Conservation (phyloP, 2,329 filamentous ascomycete genomes). For the Aschersonia sp. region DNA sequence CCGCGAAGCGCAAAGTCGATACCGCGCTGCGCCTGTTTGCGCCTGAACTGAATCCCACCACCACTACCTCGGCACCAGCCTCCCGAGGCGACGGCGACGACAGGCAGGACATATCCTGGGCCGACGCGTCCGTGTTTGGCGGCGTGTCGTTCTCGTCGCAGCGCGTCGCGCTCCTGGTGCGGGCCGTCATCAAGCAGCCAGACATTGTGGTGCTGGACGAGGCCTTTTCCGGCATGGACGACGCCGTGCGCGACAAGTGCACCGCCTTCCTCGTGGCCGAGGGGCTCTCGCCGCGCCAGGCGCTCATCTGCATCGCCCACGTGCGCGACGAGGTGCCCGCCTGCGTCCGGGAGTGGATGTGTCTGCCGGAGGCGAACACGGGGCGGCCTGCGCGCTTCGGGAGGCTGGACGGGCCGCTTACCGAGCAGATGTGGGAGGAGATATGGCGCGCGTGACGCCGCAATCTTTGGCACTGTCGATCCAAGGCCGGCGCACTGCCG, state of each 20-base stretch:
- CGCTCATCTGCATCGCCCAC: constrained; percentile 85
- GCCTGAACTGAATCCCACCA: constrained; percentile 52
- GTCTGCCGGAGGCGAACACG: constrained; percentile 62
- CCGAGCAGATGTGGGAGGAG: constrained; percentile 44
- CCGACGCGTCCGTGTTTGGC: constrained; percentile 52
- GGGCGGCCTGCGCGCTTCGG: constrained; percentile 48
- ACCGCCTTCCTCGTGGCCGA: constrained; percentile 55
- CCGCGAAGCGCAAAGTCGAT: constrained; percentile 32
- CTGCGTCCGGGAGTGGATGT: constrained; percentile 71
- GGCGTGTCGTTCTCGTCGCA: constrained; percentile 69
- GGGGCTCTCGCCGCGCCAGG: constrained; percentile 56
- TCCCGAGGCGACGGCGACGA: constrained; percentile 4
- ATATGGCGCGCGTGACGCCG: constrained; percentile 39
- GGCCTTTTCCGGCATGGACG: constrained; percentile 76
- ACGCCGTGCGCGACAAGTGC: constrained; percentile 71
- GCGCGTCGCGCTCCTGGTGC: constrained; percentile 70
- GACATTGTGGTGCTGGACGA: constrained; percentile 79
- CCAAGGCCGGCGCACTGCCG: no score
- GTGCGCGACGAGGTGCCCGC: constrained; percentile 80
- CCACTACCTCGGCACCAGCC: background rate
- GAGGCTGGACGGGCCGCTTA: constrained; percentile 44
- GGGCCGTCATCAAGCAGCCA: constrained; percentile 64
- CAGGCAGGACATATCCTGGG: constrained; percentile 38
- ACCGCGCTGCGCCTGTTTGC: constrained; percentile 65
- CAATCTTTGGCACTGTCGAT: background rate